Evolutionary conservation across 2,329 filamentous ascomycete genomes (phyloP), one percentile per base, ranked within the genome.

Genomic region (Clarireedia monteithiana): DNA sequence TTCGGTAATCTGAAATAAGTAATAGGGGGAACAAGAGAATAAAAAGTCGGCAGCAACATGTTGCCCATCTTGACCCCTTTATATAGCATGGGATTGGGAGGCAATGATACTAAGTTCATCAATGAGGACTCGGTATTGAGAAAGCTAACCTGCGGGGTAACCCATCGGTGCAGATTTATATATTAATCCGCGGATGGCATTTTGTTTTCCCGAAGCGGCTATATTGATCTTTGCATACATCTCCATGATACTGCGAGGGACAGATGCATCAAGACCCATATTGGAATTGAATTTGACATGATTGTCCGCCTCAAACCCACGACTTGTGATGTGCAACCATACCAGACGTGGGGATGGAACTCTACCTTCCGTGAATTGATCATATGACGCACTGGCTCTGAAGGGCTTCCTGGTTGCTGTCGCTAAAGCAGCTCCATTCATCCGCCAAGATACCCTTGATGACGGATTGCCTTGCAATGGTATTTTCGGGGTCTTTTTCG

Each of bases 121-220:
- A 34, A 14, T 9, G 30, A 34, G 9, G 2, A 34, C 30, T 34
- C 30, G 30, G 30, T 34, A 34, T 12, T 34, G 30, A 12, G 12
- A 12, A 34, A 47, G 14, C 20, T 42, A 42, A n/a, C 39, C 17
- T 55, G 53, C 47, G 53, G 53, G 53, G 53, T 50, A 54, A 49
- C 36, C 5, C 5, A 2, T 17, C 23, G 24, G 12, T 34, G 45
- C n/a, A 17, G 23, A 23, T 26, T 24, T 15, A 47, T 24, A 15
- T 24, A 15, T 24, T 27, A 4, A 47, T 47, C 23, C 24, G 46
- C 23, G 15, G 34, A 51, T 20, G 15, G 17, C 5, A 30, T 38
- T 44, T 50, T 26, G 27, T 55, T 55, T 42, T 50, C 48, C 48
- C 53, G 53, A 44, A 34, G 47, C 47, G 53, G 53, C 45, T 55